Base-by-base conservation (phyloP, 1,284 basidiomycete genomes). In the Ceratobasidium sp. region DNA sequence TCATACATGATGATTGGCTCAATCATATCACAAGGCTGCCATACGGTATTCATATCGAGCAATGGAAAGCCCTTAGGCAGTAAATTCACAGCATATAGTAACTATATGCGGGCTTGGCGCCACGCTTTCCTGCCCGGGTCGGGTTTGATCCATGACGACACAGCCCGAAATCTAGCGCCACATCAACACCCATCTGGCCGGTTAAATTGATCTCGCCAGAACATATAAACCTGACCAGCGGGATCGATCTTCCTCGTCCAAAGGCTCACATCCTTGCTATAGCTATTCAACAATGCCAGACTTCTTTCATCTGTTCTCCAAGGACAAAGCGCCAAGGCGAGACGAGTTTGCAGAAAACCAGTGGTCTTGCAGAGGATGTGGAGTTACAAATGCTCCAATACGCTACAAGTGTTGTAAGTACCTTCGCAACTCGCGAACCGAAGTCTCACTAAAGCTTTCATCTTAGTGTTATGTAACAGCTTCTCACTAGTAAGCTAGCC, bases 381-480 rank as follows among this genome's bases (percentile, higher is more conserved):
- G 61, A 15, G 42, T 54, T 20, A 76, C 64, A 20, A 76, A 66
- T n/a, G 38, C 62, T 7, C 62, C 61, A 15, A 66, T 76, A 44
- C 73, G 62, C 12, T 76, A 66, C 15, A 76, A 65, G 48, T 76
- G 64, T 20, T 44, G 64, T 74, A 65, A 46, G 71, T 28, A 2
- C 28, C 17, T 33, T 44, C 20, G 6, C 17, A 74, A 7, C 48
- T 70, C 17, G 13, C n/a, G 38, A 12, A 44, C 20, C 28, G 9
- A 38, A 12, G 15, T 26, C 15, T n/a, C 15, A n/a, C 9, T 54
- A 48, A 23, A 40, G 33, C 20, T 13, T 17, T 17, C 26, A 23
- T 12, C 28, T 33, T 4, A 74, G 28, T 64, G 40, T 44, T 61
- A 38, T 73, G 57, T 42, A 56, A 73, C 17, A 65, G 57, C 44